A percentile compares a stretch with the other conserved stretches of the same genome.
These are phyloP conservation scores for Cercospora brassicicola DNA, from an alignment of 2,329 filamentous ascomycete species.

Conservation along the genomic window DNA sequence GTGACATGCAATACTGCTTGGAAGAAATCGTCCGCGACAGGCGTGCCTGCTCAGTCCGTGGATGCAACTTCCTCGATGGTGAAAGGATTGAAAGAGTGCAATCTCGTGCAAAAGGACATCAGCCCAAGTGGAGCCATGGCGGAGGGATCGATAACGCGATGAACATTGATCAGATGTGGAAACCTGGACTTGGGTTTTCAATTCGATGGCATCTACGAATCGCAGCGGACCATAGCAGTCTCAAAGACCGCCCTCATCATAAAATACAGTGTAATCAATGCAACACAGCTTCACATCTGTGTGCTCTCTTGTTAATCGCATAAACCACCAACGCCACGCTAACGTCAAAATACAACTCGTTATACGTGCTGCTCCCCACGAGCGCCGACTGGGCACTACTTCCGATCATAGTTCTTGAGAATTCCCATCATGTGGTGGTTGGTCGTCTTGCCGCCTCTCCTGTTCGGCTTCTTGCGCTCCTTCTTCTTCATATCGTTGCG, in stretches of 20 bases:
- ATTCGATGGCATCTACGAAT: not conserved
- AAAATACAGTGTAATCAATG: not conserved
- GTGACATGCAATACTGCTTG: not conserved
- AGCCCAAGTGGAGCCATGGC: not conserved
- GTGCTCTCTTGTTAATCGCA: not conserved
- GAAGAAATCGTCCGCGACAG: not conserved
- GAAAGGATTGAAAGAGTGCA: not conserved
- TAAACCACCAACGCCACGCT: slow-evolving; percentile 14
- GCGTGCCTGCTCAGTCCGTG: not conserved
- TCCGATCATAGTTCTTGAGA: slow-evolving; percentile 65
- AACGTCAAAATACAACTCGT: slow-evolving; percentile 8
- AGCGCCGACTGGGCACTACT: slow-evolving; percentile 8
- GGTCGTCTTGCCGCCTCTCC: slow-evolving; percentile 75
- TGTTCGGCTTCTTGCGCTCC: slow-evolving; percentile 73
- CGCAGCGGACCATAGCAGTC: not conserved
- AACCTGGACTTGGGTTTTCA: not conserved
- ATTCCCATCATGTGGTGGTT: slow-evolving; percentile 85
- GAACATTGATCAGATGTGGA: not conserved
- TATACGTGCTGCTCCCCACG: not conserved
- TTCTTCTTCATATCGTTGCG: slow-evolving; percentile 54
- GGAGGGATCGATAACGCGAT: not conserved
- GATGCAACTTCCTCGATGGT: not conserved
- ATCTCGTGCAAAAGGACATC: not conserved
- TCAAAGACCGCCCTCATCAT: not conserved
- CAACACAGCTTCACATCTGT: not conserved